phyloP scores from a whole-genome alignment of 2,329 filamentous ascomycete species.

The Ceratocystis variospora region DNA sequence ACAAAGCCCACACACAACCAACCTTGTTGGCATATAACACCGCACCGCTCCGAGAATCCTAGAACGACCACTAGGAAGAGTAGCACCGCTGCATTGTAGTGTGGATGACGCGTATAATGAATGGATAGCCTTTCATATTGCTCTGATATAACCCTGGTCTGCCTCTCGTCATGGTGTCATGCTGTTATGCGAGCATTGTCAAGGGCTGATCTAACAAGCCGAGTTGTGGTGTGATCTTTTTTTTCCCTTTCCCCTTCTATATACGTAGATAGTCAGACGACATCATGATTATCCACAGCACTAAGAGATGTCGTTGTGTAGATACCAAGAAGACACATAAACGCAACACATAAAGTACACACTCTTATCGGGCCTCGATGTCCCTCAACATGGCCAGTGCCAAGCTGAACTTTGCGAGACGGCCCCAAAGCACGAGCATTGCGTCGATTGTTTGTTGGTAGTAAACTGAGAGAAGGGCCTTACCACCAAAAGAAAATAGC shows the following conservation, averaged over 20 bases:
- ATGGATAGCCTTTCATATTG: not conserved
- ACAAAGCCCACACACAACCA: not conserved
- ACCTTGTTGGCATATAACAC: constrained; percentile 1
- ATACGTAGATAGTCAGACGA: not conserved
- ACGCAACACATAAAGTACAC: not conserved
- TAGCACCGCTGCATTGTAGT: not conserved
- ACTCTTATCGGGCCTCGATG: not conserved
- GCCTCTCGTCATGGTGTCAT: not conserved
- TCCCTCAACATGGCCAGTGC: not conserved
- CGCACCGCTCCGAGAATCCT: not conserved
- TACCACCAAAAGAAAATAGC: not conserved
- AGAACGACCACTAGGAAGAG: not conserved
- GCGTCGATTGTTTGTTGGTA: not conserved
- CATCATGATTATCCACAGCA: not conserved
- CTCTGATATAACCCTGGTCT: not conserved
- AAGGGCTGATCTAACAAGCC: constrained; percentile 2
- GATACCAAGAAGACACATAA: not conserved
- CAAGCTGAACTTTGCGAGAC: not conserved
- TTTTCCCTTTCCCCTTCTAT: not conserved
- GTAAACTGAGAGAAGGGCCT: not conserved
- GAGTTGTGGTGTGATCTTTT: not conserved
- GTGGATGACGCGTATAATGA: not conserved
- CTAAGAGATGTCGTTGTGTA: not conserved
- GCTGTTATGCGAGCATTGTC: constrained; percentile 1
- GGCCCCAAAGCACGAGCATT: not conserved